A percentile compares a stretch with the other conserved stretches of the same genome.
These are phyloP conservation scores for Tritrichomonas musculus DNA, from an alignment of 208 protist species.

Conservation along the genomic window DNA sequence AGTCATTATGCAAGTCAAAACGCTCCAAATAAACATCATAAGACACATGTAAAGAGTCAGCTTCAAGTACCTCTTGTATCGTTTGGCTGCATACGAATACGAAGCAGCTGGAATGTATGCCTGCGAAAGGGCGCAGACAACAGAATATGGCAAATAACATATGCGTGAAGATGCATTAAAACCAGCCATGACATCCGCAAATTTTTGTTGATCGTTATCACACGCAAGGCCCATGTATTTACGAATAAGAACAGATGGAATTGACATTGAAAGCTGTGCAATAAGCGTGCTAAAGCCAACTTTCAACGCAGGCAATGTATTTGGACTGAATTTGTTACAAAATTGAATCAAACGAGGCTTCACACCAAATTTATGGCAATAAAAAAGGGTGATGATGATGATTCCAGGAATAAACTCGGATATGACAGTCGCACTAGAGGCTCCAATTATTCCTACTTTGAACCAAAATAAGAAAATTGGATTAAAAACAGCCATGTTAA, in stretches of 20 bases:
- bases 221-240: too few species aligned
- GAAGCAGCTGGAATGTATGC: conserved; percentile 17
- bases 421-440: background rate
- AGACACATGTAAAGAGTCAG: background rate
- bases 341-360: too few species aligned
- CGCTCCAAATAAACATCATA: background rate
- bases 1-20: background rate
- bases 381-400: background rate
- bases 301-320: background rate
- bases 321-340: background rate
- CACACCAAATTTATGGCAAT: too few species aligned
- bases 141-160: too few species aligned
- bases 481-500: background rate
- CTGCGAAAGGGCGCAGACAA: too few species aligned
- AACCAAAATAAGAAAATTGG: background rate
- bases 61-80: background rate
- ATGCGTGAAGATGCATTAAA: too few species aligned
- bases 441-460: background rate
- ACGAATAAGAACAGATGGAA: too few species aligned
- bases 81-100: background rate
- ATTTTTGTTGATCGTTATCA: too few species aligned
- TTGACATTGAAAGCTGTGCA: too few species aligned
- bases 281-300: background rate
- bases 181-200: too few species aligned
- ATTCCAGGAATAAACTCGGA: background rate